phyloP scores from a whole-genome alignment of 2,329 filamentous ascomycete genomes.

The Amauroascus verrucosus region DNA sequence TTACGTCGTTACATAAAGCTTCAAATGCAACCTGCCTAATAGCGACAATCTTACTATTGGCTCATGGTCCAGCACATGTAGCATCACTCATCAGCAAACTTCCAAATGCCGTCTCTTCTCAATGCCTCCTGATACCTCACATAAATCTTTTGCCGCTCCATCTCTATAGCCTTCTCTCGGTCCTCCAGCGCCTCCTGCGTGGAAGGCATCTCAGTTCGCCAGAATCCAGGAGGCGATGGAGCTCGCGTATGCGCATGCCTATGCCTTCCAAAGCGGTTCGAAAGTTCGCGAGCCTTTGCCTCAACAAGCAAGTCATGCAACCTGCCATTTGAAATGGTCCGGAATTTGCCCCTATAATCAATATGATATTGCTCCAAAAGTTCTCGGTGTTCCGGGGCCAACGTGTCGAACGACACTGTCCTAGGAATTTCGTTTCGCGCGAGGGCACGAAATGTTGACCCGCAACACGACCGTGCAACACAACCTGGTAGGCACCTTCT shows the following conservation, averaged over 20 bases:
- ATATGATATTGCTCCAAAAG: constrained; percentile 47
- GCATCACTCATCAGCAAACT: constrained; percentile 67
- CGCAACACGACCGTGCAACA: constrained; percentile 65
- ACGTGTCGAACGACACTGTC: constrained; percentile 27
- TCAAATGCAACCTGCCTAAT: too few relatives aligned
- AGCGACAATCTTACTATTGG: too few relatives aligned
- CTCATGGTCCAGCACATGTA: too few relatives aligned
- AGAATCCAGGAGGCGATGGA: constrained; percentile 74
- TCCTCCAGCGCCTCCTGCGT: constrained; percentile 70
- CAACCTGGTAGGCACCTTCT: constrained; percentile 65
- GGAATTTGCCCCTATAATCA: constrained; percentile 29
- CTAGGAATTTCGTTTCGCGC: constrained; percentile 39
- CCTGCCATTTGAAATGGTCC: constrained; percentile 49
- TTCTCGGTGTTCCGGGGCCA: constrained; percentile 23
- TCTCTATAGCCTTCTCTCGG: constrained; percentile 52
- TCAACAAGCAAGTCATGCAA: constrained; percentile 59
- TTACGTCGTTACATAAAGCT: too few relatives aligned
- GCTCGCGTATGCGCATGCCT: constrained; percentile 61
- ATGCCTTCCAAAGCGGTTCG: constrained; percentile 68
- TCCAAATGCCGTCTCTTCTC: constrained; percentile 63
- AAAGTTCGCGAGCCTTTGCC: constrained; percentile 61
- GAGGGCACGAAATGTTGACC: constrained; percentile 57
- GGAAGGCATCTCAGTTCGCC: constrained; percentile 77
- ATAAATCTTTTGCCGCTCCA: constrained; percentile 55
- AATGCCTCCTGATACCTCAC: constrained; percentile 74